Base-by-base conservation (phyloP, 768 basidiomycete genomes). In the Russula virescens region DNA sequence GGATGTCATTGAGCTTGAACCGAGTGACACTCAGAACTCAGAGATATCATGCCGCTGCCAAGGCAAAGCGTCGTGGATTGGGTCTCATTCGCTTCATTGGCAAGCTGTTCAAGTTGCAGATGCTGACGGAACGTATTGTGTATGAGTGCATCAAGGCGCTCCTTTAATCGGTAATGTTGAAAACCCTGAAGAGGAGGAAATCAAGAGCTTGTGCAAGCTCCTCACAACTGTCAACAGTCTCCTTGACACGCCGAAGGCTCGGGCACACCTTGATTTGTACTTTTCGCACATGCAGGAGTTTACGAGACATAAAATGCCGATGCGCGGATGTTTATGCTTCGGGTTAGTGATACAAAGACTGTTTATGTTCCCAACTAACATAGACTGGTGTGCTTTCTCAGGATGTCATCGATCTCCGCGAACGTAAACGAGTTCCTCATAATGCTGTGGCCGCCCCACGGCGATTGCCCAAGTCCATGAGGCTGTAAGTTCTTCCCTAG, bases 101-200 rank as follows among this genome's bases (percentile, higher is more conserved):
- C n/a, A n/a, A n/a, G n/a, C n/a, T n/a, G n/a, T n/a, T n/a, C n/a
- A n/a, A n/a, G n/a, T n/a, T n/a, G n/a, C n/a, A n/a, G n/a, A 97
- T 98, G 94, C 79, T 98, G 58, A 94, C 94, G 52, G 93, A 94
- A 77, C 88, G 93, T 69, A 96, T 98, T 77, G 98, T 98, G 91
- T 91, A 94, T 79, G 91, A 94, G 75, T 99, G 95, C 80, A 87
- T 98, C 72, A 93, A 94, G 83, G 94, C 95, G 77, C 82, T 98
- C 16, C 79, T 98, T 13, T n/a, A n/a, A n/a, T n/a, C n/a, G 84
- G 88, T 59, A 98, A 99, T n/a, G n/a, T n/a, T 71, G 87, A 93
- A 68, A 91, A 92, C 69, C 96, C 94, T 0, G 94, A 98, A 71
- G 96, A 98, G 75, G 96, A 97, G 77, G 95, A 97, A 71, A 90